Conservation (phyloP, 768 basidiomycete genomes). For the Tylopilus plumbeoviolaceoides region DNA sequence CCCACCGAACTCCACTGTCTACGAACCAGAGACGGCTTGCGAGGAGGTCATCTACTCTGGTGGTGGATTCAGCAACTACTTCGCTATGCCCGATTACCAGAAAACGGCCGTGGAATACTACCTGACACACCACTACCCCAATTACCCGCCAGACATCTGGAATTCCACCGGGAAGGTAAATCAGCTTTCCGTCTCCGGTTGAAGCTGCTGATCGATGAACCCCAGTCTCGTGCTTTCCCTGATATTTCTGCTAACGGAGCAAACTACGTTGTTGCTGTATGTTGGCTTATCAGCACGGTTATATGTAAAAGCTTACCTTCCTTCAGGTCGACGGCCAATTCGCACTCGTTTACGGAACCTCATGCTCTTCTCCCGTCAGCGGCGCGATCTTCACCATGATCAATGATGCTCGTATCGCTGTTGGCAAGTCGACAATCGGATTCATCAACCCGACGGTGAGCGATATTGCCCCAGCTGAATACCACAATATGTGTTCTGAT, state of each 20-base stretch:
- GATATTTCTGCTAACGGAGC: slow-evolving; percentile 38
- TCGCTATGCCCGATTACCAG: background rate
- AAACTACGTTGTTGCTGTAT: slow-evolving; percentile 22
- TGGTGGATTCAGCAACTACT: background rate
- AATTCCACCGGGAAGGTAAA: background rate
- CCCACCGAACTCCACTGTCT: background rate
- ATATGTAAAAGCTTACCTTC: too few species aligned
- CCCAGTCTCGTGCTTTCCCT: slow-evolving; percentile 34
- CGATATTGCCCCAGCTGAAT: too few species aligned
- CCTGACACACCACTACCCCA: background rate
- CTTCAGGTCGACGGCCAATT: too few species aligned
- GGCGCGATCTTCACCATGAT: slow-evolving; percentile 33
- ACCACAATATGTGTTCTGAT: too few species aligned
- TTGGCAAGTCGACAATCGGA: slow-evolving; percentile 19
- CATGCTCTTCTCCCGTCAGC: slow-evolving; percentile 22
- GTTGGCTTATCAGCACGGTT: background rate
- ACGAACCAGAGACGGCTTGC: background rate
- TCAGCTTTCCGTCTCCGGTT: background rate
- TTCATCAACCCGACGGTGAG: too few species aligned
- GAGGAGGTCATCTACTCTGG: background rate
- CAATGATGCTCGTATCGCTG: slow-evolving; percentile 35
- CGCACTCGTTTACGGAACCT: too few species aligned
- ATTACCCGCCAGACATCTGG: background rate
- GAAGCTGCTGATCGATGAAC: background rate
- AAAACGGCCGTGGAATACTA: background rate